Base-by-base conservation (phyloP, 2,329 filamentous ascomycete species). In the Pseudocercospora eumusae region DNA sequence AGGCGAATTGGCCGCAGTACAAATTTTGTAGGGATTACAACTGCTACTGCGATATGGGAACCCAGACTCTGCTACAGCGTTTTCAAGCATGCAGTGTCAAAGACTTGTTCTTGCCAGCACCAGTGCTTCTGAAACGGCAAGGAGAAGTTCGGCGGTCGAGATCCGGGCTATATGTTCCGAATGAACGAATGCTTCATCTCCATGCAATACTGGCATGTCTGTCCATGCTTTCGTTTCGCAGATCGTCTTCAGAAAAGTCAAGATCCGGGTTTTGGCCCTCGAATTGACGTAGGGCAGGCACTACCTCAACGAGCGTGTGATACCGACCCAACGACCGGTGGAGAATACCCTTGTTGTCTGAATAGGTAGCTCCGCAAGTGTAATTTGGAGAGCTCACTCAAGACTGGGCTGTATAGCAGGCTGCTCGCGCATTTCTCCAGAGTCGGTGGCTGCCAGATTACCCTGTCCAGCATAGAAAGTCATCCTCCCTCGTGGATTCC, bases 181-280 rank as follows among this genome's bases (percentile, higher is more conserved):
- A 23, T n/a, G 44, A 33, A 47, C 23, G 56, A 33, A 23, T 20
- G 56, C 40, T 33, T 21, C n/a, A 40, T 50, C 27, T 25, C n/a
- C 31, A 50, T 50, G 27, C 28, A 54, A 20, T 20, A 20, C 28
- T 36, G 23, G 42, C 42, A 36, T 33, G 42, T 58, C 47, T 36
- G 25, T 47, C 56, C 42, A 49, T 36, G 47, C 28, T 52, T 28
- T 8, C 21, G 7, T 11, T 23, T 21, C 36, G 55, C 25, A 28
- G 53, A 28, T 42, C 25, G 21, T 61, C 54, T 58, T 60, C 42
- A 58, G 57, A 59, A 27, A 54, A 33, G 7, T 9, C 50, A 40
- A 53, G 28, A 15, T 52, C 50, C 56, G 50, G 50, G 49, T 49
- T 13, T 44, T 40, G 27, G 28, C 23, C 56, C 6, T 42, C 25